Evolutionary conservation across 1,284 basidiomycete genomes (phyloP).

Genomic region (Pseudozyma hubeiensis): DNA sequence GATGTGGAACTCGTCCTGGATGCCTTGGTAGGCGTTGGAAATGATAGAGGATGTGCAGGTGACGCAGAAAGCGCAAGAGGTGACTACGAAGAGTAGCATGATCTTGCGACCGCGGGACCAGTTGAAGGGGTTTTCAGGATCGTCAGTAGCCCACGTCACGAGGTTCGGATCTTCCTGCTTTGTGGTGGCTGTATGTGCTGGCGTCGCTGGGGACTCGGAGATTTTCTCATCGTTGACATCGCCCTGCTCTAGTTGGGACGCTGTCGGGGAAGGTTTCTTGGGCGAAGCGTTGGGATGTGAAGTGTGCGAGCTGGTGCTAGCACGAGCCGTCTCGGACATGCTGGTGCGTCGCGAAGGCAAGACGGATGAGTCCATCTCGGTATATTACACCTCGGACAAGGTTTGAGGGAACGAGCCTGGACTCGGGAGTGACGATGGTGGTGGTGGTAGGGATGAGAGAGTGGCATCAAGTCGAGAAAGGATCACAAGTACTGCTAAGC

Average conservation of each 20-base stretch:
- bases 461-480: neutral
- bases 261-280: conserved; percentile 9
- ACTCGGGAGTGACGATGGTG: neutral
- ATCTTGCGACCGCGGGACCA: conserved; percentile 40
- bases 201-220: neutral
- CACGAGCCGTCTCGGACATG: conserved; percentile 36
- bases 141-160: conserved; percentile 39
- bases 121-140: conserved; percentile 50
- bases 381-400: neutral
- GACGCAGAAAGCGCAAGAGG: conserved; percentile 48
- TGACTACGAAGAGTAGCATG: conserved; percentile 37
- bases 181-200: neutral
- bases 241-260: conserved; percentile 20
- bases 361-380: conserved; percentile 29
- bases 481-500: no score
- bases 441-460: neutral
- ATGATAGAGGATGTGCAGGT: conserved; percentile 56
- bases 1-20: conserved; percentile 74
- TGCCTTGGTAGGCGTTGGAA: conserved; percentile 60
- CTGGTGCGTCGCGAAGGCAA: conserved; percentile 33
- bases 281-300: conserved; percentile 11
- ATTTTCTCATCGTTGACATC: neutral
- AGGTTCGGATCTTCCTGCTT: conserved; percentile 32
- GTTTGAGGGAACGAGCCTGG: neutral
- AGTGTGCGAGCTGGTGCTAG: conserved; percentile 33